Evolutionary conservation across 2,329 filamentous ascomycete genomes (phyloP).

Genomic region (Cladorrhinum sp.): DNA sequence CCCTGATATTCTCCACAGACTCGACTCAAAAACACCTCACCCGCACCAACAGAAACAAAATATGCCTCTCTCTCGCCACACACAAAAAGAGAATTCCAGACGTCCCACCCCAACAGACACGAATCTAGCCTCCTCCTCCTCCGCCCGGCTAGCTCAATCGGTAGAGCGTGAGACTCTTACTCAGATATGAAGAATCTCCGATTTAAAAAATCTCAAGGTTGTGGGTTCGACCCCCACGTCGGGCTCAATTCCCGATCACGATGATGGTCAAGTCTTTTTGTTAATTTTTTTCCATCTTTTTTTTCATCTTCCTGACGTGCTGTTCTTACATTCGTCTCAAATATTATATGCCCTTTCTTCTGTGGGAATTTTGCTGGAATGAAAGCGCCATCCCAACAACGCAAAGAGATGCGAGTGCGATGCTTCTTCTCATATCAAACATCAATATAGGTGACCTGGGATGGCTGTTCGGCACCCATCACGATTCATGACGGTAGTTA

Average conservation of each 20-base stretch:
- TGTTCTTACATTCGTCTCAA: too few relatives aligned
- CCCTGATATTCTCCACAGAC: too few relatives aligned
- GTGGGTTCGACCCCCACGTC: background rate
- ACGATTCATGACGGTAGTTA: background rate
- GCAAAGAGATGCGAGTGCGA: too few relatives aligned
- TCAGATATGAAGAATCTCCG: conserved; percentile 33
- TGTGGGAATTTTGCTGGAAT: too few relatives aligned
- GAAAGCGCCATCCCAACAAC: too few relatives aligned
- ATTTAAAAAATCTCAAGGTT: background rate
- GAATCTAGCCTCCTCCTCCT: too few relatives aligned
- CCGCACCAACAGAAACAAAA: too few relatives aligned
- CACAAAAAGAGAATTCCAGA: too few relatives aligned
- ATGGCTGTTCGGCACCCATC: background rate
- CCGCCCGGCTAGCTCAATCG: conserved; percentile 61
- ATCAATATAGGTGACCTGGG: background rate
- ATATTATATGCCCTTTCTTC: too few relatives aligned
- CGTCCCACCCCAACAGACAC: too few relatives aligned
- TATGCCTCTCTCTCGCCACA: too few relatives aligned
- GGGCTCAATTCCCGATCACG: background rate
- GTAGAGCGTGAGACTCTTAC: conserved; percentile 70
- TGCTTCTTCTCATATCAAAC: background rate
- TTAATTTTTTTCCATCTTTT: background rate
- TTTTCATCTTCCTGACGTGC: background rate
- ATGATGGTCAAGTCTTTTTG: background rate
- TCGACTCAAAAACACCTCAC: too few relatives aligned